Evolutionary conservation across 1,139 yeast genomes (phyloP).

Genomic region (Meyerozyma sp.): DNA sequence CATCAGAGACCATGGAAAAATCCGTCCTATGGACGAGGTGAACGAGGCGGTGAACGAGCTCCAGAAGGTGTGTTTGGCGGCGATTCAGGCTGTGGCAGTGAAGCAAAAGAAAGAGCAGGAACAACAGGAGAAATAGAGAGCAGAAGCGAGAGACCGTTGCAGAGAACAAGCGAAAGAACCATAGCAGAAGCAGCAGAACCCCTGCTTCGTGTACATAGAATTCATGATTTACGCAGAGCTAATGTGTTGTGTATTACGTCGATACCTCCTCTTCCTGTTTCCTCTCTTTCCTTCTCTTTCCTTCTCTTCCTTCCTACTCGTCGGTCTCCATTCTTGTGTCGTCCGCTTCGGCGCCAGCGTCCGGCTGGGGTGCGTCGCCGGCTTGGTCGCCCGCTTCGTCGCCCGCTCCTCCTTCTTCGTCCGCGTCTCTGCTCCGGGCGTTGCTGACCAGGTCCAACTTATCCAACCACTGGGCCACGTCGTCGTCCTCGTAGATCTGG

Average conservation of each 20-base stretch:
- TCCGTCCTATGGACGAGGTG: conserved; percentile 31
- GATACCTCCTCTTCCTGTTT: too few species aligned
- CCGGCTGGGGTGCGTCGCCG: conserved; percentile 16
- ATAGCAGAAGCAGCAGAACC: not conserved
- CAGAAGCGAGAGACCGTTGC: too few species aligned
- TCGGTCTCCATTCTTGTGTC: conserved; percentile 1
- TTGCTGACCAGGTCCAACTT: conserved; percentile 58
- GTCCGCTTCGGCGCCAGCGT: conserved; percentile 11
- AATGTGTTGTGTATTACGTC: not conserved
- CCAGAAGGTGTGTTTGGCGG: conserved; percentile 46
- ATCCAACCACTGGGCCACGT: conserved; percentile 75
- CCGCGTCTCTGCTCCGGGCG: conserved; percentile 41
- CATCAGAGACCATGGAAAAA: conserved; percentile 28
- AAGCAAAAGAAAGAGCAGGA: conserved; percentile 25
- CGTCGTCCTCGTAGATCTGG: conserved; percentile 79
- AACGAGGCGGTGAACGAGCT: conserved; percentile 44
- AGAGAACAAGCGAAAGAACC: not conserved
- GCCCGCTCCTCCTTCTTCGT: conserved; percentile 30
- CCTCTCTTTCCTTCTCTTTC: too few species aligned
- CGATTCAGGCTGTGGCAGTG: conserved; percentile 49
- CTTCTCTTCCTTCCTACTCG: too few species aligned
- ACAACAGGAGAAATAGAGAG: conserved; percentile 5
- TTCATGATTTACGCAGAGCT: not conserved
- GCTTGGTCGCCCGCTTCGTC: conserved; percentile 35
- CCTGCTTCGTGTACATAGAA: too few species aligned